These are phyloP conservation scores for Pyrus communis DNA, from an alignment of 306 rosid species.

Conservation along the genomic window DNA sequence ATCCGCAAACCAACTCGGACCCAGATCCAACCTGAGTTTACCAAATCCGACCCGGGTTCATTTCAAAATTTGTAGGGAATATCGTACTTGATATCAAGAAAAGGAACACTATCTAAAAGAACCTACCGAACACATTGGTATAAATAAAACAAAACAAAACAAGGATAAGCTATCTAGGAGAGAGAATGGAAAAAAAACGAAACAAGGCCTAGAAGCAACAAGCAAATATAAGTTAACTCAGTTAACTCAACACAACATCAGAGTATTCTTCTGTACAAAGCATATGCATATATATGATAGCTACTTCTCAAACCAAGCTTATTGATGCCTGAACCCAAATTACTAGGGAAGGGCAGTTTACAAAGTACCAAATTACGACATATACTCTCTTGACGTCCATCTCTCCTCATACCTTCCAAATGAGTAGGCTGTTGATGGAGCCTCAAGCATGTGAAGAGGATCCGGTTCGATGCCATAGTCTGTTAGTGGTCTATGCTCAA, in stretches of 20 bases:
- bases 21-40: too few species aligned
- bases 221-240: neutral
- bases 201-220: neutral
- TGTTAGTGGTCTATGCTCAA: constrained; percentile 85
- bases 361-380: constrained; percentile 28
- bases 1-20: too few species aligned
- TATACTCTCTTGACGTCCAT: constrained; percentile 58
- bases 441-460: constrained; percentile 54
- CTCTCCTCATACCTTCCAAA: constrained; percentile 62
- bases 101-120: too few species aligned
- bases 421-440: constrained; percentile 51
- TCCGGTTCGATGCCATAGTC: constrained; percentile 95
- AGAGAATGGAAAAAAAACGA: neutral
- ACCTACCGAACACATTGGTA: too few species aligned
- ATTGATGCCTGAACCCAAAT: neutral
- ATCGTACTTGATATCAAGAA: too few species aligned
- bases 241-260: neutral
- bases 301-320: neutral
- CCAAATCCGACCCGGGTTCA: too few species aligned
- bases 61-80: too few species aligned
- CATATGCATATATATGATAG: neutral
- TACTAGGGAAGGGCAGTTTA: neutral
- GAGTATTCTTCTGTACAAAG: constrained; percentile 33
- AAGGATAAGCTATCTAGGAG: neutral
- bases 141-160: too few species aligned